Percentiles rank a stretch among this genome's conserved stretches.
These are phyloP conservation scores for Penicillium sp. DNA, from an alignment of 2,329 filamentous ascomycete species.

Conservation along the genomic window DNA sequence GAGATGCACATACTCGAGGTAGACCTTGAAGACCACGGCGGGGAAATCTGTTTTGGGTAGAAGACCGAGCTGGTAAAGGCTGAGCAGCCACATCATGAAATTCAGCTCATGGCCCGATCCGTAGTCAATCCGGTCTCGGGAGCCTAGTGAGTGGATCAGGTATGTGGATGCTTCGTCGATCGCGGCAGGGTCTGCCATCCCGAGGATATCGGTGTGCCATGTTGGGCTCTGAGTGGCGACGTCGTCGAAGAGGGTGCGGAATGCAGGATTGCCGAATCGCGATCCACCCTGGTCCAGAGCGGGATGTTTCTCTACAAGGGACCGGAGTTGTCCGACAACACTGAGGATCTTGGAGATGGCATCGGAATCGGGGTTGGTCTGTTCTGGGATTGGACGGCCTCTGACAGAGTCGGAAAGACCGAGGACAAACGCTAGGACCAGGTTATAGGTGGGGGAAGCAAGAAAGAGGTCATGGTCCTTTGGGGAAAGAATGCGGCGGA, in stretches of 20 bases:
- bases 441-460: slow-evolving; percentile 69
- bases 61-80: slow-evolving; percentile 75
- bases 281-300: slow-evolving; percentile 85
- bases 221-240: slow-evolving; percentile 39
- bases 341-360: slow-evolving; percentile 64
- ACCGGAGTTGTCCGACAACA: slow-evolving; percentile 70
- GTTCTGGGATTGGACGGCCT: slow-evolving; percentile 38
- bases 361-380: slow-evolving; percentile 58
- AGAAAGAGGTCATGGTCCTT: slow-evolving; percentile 82
- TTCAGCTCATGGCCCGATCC: slow-evolving; percentile 97
- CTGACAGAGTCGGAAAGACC: slow-evolving; percentile 78
- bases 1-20: slow-evolving; percentile 76
- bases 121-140: slow-evolving; percentile 86
- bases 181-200: slow-evolving; percentile 48
- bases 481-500: slow-evolving; percentile 76
- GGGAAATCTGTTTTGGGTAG: slow-evolving; percentile 68
- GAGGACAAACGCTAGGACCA: slow-evolving; percentile 85
- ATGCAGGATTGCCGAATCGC: slow-evolving; percentile 91
- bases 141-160: slow-evolving; percentile 80
- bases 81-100: slow-evolving; percentile 95
- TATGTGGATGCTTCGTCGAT: slow-evolving; percentile 76
- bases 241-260: slow-evolving; percentile 72
- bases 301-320: slow-evolving; percentile 68
- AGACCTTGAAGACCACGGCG: slow-evolving; percentile 73
- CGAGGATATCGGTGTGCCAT: slow-evolving; percentile 46